These are phyloP conservation scores for Psilocybe cyanescens DNA, from an alignment of 768 basidiomycete species.

Conservation along the genomic window DNA sequence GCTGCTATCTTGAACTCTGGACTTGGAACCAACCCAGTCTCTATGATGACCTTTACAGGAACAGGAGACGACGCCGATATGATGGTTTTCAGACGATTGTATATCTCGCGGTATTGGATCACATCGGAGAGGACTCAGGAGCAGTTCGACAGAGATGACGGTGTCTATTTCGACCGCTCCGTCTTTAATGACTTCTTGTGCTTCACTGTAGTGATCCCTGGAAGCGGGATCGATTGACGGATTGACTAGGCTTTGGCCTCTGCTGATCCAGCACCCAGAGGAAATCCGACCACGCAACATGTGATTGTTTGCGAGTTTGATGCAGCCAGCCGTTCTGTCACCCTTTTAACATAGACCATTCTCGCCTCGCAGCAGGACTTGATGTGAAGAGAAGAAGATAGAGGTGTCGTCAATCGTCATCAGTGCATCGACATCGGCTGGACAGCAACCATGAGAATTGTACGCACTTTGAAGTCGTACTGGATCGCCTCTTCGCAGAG, in stretches of 20 bases:
- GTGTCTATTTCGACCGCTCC: constrained; percentile 58
- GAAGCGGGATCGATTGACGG: not conserved
- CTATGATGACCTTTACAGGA: constrained; percentile 56
- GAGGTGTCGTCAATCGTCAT: not conserved
- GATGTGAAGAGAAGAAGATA: constrained; percentile 19
- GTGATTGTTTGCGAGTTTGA: constrained; percentile 41
- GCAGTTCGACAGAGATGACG: constrained; percentile 51
- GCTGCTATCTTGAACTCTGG: constrained; percentile 48
- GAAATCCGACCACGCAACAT: constrained; percentile 56
- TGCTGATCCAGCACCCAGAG: constrained; percentile 49
- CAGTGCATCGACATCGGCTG: too few species aligned
- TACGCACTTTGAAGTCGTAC: constrained; percentile 49
- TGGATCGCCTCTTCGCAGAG: constrained; percentile 52
- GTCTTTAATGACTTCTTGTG: constrained; percentile 44
- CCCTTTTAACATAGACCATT: constrained; percentile 50
- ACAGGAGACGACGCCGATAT: constrained; percentile 34
- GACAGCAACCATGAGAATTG: too few species aligned
- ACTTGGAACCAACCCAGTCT: constrained; percentile 48
- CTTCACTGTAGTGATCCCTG: constrained; percentile 37
- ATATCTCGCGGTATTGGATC: constrained; percentile 38
- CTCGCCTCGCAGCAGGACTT: constrained; percentile 55
- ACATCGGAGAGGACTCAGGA: constrained; percentile 34
- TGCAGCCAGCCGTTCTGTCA: constrained; percentile 40
- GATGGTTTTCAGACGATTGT: constrained; percentile 42
- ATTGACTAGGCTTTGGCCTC: constrained; percentile 49